Conservation (phyloP, 495 filamentous ascomycete species). For the Tuber aestivum region DNA sequence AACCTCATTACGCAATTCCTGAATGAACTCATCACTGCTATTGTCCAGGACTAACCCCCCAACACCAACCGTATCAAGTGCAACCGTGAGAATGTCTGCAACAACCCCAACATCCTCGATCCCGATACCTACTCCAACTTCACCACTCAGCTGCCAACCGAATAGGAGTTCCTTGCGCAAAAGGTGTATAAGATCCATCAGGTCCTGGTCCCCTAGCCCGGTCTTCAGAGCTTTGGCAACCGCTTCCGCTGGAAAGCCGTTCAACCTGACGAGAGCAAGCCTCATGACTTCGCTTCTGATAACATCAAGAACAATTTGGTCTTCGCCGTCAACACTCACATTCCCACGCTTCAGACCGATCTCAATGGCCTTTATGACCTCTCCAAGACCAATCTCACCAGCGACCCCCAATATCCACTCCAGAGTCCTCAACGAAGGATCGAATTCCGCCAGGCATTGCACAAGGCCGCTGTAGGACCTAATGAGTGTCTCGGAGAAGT, state of each 20-base stretch:
- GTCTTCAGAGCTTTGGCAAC: constrained; percentile 26
- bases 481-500: constrained; percentile 34
- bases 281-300: constrained; percentile 32
- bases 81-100: constrained; percentile 30
- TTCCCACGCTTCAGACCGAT: background rate
- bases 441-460: constrained; percentile 21
- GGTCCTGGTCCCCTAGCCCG: constrained; percentile 25
- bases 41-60: constrained; percentile 31
- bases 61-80: constrained; percentile 38
- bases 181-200: constrained; percentile 27
- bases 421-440: constrained; percentile 32
- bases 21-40: constrained; percentile 23
- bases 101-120: constrained; percentile 37
- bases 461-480: constrained; percentile 27
- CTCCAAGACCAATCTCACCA: constrained; percentile 16
- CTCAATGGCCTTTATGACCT: constrained; percentile 29
- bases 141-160: background rate
- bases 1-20: constrained; percentile 26
- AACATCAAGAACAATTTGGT: constrained; percentile 28
- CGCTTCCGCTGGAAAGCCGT: constrained; percentile 23
- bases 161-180: constrained; percentile 35
- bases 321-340: constrained; percentile 10
- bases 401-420: constrained; percentile 33
- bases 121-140: constrained; percentile 21
- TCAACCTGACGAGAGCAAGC: constrained; percentile 30